A percentile compares a stretch with the other conserved stretches of the same genome.
These are phyloP conservation scores for Suillus decipiens DNA, from an alignment of 768 basidiomycete genomes.

Conservation along the genomic window DNA sequence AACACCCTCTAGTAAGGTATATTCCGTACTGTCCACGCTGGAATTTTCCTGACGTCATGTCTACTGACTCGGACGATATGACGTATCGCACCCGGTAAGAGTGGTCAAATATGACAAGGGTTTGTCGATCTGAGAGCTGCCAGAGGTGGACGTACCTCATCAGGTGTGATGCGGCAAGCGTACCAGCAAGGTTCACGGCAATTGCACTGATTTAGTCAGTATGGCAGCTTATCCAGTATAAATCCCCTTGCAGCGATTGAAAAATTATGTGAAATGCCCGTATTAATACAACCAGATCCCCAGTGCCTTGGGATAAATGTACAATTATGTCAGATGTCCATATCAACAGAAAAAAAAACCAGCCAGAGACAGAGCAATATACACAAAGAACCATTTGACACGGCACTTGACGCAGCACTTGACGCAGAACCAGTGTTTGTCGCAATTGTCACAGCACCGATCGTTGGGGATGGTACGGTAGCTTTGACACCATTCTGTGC, in stretches of 20 bases:
- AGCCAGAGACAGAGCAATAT: slow-evolving; percentile 9
- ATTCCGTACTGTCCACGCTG: too few species aligned
- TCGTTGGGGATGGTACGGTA: slow-evolving; percentile 4
- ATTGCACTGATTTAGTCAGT: too few species aligned
- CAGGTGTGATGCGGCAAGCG: too few species aligned
- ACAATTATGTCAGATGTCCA: not conserved
- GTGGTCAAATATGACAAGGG: too few species aligned
- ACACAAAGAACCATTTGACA: slow-evolving; percentile 6
- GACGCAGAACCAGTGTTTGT: slow-evolving; percentile 4
- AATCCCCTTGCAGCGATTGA: slow-evolving; percentile 8
- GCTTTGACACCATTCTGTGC: slow-evolving; percentile 25
- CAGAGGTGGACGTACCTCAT: too few species aligned
- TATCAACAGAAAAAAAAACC: not conserved
- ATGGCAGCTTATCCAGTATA: not conserved
- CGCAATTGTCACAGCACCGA: not conserved
- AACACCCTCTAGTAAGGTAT: too few species aligned
- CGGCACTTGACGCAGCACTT: not conserved
- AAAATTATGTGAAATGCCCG: not conserved
- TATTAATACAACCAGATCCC: not conserved
- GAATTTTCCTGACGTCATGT: too few species aligned
- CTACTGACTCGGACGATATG: too few species aligned
- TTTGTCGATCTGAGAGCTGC: too few species aligned
- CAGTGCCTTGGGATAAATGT: not conserved
- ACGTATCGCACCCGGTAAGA: too few species aligned
- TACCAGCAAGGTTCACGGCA: too few species aligned